phyloP scores from a whole-genome alignment of 257 asterid species.

The Orobanche coerulescens region DNA sequence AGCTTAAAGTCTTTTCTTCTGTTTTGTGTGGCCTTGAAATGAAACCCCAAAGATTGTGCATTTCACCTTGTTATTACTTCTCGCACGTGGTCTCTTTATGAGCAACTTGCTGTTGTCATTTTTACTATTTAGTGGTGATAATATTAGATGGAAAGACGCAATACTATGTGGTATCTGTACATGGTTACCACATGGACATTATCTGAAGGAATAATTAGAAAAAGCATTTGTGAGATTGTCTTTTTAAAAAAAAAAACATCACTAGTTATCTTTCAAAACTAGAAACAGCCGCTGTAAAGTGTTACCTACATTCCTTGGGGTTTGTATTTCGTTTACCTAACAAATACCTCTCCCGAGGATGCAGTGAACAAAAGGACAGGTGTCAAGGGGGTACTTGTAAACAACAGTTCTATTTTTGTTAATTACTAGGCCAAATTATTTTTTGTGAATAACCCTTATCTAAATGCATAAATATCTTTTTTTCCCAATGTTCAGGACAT shows the following conservation, averaged over 20 bases:
- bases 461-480: neutral
- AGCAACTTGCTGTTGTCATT: neutral
- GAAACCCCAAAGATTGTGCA: neutral
- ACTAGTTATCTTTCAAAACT: neutral
- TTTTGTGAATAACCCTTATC: neutral
- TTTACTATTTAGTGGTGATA: neutral
- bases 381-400: neutral
- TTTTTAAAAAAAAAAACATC: neutral
- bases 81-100: neutral
- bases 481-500: slow-evolving; percentile 40
- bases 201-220: neutral
- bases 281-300: neutral
- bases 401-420: no score
- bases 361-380: neutral
- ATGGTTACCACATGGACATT: neutral
- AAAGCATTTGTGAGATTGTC: neutral
- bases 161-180: neutral
- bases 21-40: neutral
- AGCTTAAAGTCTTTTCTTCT: neutral
- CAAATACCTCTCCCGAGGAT: neutral
- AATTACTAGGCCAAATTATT: no score
- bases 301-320: neutral
- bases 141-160: neutral
- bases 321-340: neutral
- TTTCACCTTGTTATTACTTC: neutral